Percentiles rank a stretch among this genome's conserved stretches.
Conservation (phyloP, 2,329 filamentous ascomycete species). For the Emergomyces orientalis region DNA sequence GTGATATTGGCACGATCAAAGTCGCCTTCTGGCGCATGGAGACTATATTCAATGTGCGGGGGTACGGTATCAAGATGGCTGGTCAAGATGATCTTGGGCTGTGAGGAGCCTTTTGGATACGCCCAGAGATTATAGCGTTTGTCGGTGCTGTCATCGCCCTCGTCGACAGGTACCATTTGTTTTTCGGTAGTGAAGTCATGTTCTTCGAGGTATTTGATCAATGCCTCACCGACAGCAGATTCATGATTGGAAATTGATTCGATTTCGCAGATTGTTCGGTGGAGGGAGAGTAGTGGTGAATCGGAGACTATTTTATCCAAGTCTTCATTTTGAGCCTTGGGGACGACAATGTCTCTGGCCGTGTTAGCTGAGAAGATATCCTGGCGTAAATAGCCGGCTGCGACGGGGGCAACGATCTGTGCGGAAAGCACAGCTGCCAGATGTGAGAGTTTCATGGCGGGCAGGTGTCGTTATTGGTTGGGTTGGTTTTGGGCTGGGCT, state of each 20-base stretch:
- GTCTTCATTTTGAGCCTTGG: slow-evolving; percentile 3
- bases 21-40: slow-evolving; percentile 38
- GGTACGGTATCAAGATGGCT: slow-evolving; percentile 72
- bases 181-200: slow-evolving; percentile 55
- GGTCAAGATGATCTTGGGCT: slow-evolving; percentile 39
- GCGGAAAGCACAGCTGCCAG: background rate
- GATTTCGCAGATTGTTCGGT: slow-evolving; percentile 64
- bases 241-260: slow-evolving; percentile 65
- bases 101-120: slow-evolving; percentile 29
- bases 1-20: slow-evolving; percentile 24
- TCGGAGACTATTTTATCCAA: slow-evolving; percentile 31
- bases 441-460: slow-evolving; percentile 5
- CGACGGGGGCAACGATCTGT: background rate
- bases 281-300: slow-evolving; percentile 56
- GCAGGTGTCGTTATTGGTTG: no score
- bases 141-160: slow-evolving; percentile 14
- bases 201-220: slow-evolving; percentile 55
- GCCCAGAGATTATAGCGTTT: slow-evolving; percentile 68
- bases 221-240: slow-evolving; percentile 56
- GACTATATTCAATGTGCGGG: slow-evolving; percentile 41
- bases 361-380: background rate
- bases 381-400: background rate
- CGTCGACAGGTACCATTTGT: slow-evolving; percentile 37
- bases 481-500: no score
- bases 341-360: background rate